Evolutionary conservation across 192 early-diverging fungal species (phyloP).

Genomic region (Coemansia sp.): DNA sequence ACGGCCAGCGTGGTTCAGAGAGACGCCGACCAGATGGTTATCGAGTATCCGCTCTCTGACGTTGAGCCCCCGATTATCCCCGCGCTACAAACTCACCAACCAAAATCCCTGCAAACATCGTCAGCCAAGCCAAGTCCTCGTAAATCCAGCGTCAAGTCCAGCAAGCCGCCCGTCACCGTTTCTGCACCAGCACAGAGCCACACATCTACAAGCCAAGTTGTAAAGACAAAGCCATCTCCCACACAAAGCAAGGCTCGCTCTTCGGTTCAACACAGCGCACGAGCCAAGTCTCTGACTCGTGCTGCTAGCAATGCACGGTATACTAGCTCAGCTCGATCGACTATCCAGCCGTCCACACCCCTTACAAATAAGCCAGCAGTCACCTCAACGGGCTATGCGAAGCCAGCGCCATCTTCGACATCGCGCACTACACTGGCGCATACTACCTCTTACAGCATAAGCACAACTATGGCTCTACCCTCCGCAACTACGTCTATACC

Average conservation of each 20-base stretch:
- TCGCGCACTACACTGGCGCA: not conserved
- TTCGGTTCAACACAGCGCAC: not conserved
- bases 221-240: not conserved
- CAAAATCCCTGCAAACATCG: constrained; percentile 1
- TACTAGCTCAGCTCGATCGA: not conserved
- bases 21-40: constrained; percentile 3
- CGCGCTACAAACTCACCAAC: not conserved
- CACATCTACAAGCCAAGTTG: not conserved
- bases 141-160: not conserved
- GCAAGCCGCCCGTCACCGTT: not conserved
- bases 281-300: not conserved
- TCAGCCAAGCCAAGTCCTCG: not conserved
- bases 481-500: not conserved
- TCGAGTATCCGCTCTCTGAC: constrained; percentile 21
- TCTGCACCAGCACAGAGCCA: not conserved
- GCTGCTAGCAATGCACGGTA: not conserved
- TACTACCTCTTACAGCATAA: too few relatives aligned
- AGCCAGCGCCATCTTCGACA: not conserved
- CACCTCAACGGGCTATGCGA: not conserved
- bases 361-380: not conserved
- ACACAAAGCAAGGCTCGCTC: not conserved
- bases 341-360: not conserved
- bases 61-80: not conserved
- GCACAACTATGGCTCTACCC: not conserved
- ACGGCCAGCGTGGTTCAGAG: not conserved